Conservation (phyloP, 176 grass and related monocot genomes). For the Thalia dealbata region DNA sequence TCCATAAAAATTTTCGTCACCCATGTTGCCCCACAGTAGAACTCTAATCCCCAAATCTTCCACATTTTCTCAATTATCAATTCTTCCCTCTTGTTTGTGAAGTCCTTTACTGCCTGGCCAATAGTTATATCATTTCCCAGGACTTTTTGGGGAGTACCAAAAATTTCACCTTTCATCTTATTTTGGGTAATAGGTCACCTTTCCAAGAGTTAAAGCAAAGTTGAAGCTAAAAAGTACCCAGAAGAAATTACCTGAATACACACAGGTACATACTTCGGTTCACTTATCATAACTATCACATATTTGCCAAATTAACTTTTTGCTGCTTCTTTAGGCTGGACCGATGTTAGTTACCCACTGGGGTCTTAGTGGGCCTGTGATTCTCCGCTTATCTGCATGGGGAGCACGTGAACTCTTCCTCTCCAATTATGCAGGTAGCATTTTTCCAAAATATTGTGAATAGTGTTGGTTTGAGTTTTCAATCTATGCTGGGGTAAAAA, state of each 20-base stretch:
- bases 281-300: not conserved
- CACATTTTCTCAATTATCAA: not conserved
- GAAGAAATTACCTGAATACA: slow-evolving; percentile 48
- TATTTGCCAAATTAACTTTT: slow-evolving; percentile 5
- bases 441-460: not conserved
- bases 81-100: not conserved
- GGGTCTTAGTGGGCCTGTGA: slow-evolving; percentile 78
- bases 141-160: not conserved
- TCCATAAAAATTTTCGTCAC: not conserved
- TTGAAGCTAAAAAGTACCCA: slow-evolving; percentile 49
- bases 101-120: not conserved
- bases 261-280: slow-evolving; percentile 34
- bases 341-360: slow-evolving; percentile 91
- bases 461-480: not conserved
- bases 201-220: slow-evolving; percentile 68
- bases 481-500: not conserved
- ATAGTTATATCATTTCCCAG: too few species aligned
- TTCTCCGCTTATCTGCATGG: slow-evolving; percentile 86
- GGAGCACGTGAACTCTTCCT: slow-evolving; percentile 66
- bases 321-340: slow-evolving; percentile 35
- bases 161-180: not conserved
- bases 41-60: too few species aligned
- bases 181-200: slow-evolving; percentile 43
- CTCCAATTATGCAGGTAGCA: slow-evolving; percentile 62
- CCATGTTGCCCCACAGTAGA: not conserved